Base-by-base conservation (phyloP, 2,329 filamentous ascomycete species). In the Pseudopyricularia cyperi region DNA sequence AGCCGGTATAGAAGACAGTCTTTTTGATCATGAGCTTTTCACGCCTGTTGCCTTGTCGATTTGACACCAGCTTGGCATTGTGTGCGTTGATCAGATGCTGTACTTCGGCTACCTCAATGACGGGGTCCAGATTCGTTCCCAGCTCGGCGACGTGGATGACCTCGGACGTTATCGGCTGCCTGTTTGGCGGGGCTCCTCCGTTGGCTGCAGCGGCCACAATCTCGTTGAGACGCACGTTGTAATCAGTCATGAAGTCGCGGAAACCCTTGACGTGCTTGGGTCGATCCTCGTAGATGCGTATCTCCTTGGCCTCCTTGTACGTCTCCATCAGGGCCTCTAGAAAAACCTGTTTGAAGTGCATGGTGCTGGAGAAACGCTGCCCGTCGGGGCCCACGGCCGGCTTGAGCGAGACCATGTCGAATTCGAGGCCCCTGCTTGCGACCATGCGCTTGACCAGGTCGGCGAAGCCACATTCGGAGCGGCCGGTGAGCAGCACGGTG, bases 331-430 rank as follows among this genome's bases (percentile, higher is more conserved):
- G 71, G 24, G 85, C 79, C 56, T 80, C 77, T 28, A 98, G 77
- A 60, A 96, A 88, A 37, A 80, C 73, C 63, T 95, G 87, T 71
- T 98, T 98, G 75, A 95, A 98, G 26, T 80, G 71, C 83, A 96
- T 93, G 3, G 93, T 98, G 61, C 75, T 88, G 50, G 71, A 65
- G 63, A 97, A 94, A 19, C 75, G 77, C 66, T 95, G 82, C 58
- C 85, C 86, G 53, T 80, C 81, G 2, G 91, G 93, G 6, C 89
- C 86, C 55, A 85, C 83, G 53, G 80, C 77, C 2, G 93, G 93
- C 69, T 97, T 97, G 54, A 98, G 74, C 49, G 85, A 84, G 48
- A 95, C 72, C 71, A 97, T 80, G 66, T 97, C 88, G 63, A 97
- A 96, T 2, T 89, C 78, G 17, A 98, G 77, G 3, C 80, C 79